Evolutionary conservation across 805 yeast species (phyloP), one percentile per base, ranked within the genome.

Genomic region (Pichia membranifaciens): DNA sequence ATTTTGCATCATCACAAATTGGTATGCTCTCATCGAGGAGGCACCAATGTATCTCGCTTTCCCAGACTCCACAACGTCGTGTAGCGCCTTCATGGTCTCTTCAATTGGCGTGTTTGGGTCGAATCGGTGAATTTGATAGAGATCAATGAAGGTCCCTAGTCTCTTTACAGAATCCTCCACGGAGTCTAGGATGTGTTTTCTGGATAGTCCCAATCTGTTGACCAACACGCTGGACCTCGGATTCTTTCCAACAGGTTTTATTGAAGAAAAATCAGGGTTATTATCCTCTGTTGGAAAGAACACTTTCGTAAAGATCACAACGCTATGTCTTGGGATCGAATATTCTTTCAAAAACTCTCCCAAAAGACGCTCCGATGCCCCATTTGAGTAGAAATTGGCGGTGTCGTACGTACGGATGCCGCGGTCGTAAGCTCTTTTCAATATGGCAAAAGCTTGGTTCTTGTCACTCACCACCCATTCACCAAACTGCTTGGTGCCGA

Each of bases 31-130:
- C 84, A 81, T 79, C 2, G 80, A 66, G 1, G 82, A 78, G 2
- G 84, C 83, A 20, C 85, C 84, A 48, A 80, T 70, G 58, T 80
- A 80, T 43, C 82, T 66, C 6, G 68, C 69, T 28, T 64, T 57
- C 13, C 82, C 82, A 31, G 55, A 48, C 23, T 66, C 62, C 17
- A 76, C 73, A 10, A 76, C 69, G 51, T 74, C 78, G 55, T 80
- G 73, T 55, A 79, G 63, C 0, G 83, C 74, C 55, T 61, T 72
- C 81, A 80, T 78, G 32, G 71, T 71, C 53, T 81, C 84, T 45
- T 68, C 68, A 47, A 71, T 69, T 35, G 81, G 76, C 4, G 75
- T 70, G 3, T 62, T 57, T 17, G 52, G 55, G 58, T 80, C 85
- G 38, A 70, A 59, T 47, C 84, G 62, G 60, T 80, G 85, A 52